Evolutionary conservation across 768 basidiomycete species (phyloP), one percentile per base, ranked within the genome.

Genomic region (Amanita polypyramis): DNA sequence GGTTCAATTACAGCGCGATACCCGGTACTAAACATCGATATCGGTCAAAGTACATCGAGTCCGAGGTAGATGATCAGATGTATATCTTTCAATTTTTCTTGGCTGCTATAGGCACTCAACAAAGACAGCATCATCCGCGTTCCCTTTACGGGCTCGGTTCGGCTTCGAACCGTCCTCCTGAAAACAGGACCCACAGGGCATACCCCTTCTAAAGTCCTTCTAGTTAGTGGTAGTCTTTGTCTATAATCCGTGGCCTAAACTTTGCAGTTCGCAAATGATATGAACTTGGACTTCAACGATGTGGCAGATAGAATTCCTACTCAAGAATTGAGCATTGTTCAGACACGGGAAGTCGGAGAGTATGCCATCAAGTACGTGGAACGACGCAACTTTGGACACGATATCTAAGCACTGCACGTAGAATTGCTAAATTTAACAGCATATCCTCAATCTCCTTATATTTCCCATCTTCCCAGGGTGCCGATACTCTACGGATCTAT

Each of bases 1-100:
- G 9, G 33, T 42, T 6, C 47, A 23, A 37, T 49, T 45, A 29
- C 7, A 43, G 45, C 42, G 25, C 49, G 27, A 49, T 17, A 37
- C 15, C 42, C 11, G 27, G 42, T 35, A 51, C 43, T 48, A 23
- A 32, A 55, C 4, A 27, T 14, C 29, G 29, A 45, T 47, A 35
- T 47, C 19, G 25, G 34, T 14, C 23, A 12, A 42, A 96, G 92
- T 87, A 66, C 52, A 61, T 93, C 50, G 85, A 92, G 63, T 92
- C 89, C 14, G 93, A 96, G 54, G 85, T 85, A 29, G 93, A 95
- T 63, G 92, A 94, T 59, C 85, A 91, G 62, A 63, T 96, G 88
- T 89, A 62, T 20, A 7, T 27, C 25, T 27, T 30, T 30, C 33
- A 38, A n/a, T 25, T 41, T 2, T 30, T 43, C 20, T 38, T 20